Evolutionary conservation across 1,139 yeast species (phyloP), one percentile per base, ranked within the genome.

Genomic region (Hanseniaspora uvarum): DNA sequence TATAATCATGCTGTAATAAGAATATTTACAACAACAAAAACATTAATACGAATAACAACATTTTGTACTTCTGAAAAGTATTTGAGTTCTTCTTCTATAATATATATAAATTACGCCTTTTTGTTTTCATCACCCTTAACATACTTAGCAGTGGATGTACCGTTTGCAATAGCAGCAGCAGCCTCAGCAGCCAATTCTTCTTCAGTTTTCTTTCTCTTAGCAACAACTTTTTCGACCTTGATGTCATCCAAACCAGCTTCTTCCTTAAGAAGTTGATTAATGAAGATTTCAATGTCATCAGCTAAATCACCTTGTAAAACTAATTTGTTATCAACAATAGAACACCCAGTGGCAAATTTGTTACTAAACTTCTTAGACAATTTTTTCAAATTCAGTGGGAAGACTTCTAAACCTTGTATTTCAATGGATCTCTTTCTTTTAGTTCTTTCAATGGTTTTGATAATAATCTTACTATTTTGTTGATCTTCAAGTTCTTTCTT

Each of bases 291-390:
- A 24, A 92, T 94, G 63, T 85, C 95, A 61, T 88, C 96, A 59
- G 89, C 84, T 47, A 89, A 94, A 68, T 92, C 98, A 62, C 98
- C 98, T 71, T 89, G 97, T 56, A 89, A 84, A 58, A 87, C 78
- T 56, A 89, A 80, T 65, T 84, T 85, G 69, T 89, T 89, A 61
- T 89, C 97, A 11, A 83, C 92, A n/a, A 89, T 96, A 45, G 94
- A 81, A 26, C 96, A 94, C 48, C 98, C 98, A 3, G 97, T 89
- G 23, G 98, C 98, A 66, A 89, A 92, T 68, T 86, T 87, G 40
- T 94, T 83, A 0, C 96, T 94, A 69, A 92, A 87, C 0, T 88
- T 82, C 74, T 92, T 92, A 46, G 96, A 86, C 60, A 87, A 75
- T 65, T 88, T 88, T 73, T 92, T 92, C 77, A 86, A 76, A 65